Evolutionary conservation across 2,329 filamentous ascomycete species (phyloP).

Genomic region (Nannizzia gypsea): DNA sequence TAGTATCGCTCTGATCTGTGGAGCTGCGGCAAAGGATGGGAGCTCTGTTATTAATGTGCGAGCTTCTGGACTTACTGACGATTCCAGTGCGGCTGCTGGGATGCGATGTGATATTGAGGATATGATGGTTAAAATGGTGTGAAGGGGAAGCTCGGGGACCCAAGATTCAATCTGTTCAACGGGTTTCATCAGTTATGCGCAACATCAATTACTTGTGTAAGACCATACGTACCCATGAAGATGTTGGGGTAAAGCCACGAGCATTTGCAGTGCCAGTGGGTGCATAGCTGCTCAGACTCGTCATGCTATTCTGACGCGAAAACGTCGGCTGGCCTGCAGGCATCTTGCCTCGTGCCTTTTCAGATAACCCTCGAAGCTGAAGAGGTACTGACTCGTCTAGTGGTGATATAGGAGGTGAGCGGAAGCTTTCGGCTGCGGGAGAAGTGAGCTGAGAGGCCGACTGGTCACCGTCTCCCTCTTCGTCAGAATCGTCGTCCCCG

Average conservation of each 20-base stretch:
- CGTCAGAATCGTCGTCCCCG: constrained; percentile 62
- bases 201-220: neutral
- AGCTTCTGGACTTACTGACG: constrained; percentile 28
- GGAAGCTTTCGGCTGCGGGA: constrained; percentile 43
- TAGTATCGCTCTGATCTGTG: constrained; percentile 55
- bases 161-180: constrained; percentile 64
- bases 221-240: constrained; percentile 50
- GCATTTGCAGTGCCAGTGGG: constrained; percentile 43
- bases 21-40: constrained; percentile 34
- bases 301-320: constrained; percentile 80
- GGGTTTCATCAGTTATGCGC: neutral
- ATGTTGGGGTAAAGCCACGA: constrained; percentile 60
- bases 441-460: constrained; percentile 46
- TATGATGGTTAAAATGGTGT: constrained; percentile 71
- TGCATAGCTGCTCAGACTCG: constrained; percentile 58
- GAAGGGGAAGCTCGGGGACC: constrained; percentile 81
- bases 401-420: constrained; percentile 57
- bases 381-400: constrained; percentile 68
- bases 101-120: constrained; percentile 43
- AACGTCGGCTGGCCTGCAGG: constrained; percentile 72
- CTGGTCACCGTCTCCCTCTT: constrained; percentile 50
- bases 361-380: constrained; percentile 84
- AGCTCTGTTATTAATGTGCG: constrained; percentile 34
- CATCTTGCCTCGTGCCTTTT: constrained; percentile 94
- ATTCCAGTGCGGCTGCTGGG: constrained; percentile 38